These are phyloP conservation scores for Aspergillus saccharolyticus DNA, from an alignment of 495 filamentous ascomycete genomes.

Conservation along the genomic window DNA sequence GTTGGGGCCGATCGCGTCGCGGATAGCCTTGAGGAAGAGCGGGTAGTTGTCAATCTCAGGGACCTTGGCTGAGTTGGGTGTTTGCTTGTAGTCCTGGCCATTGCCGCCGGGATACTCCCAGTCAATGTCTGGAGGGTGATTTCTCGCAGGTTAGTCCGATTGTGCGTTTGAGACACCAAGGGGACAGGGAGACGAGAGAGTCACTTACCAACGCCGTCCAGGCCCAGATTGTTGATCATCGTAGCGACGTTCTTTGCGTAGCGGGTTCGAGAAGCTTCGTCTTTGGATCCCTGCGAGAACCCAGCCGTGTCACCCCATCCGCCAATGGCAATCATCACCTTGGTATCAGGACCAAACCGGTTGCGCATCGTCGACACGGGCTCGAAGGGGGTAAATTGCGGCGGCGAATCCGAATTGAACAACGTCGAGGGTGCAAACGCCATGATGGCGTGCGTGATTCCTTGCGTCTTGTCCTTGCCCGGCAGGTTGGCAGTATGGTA, in stretches of 20 bases:
- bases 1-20: slow-evolving; percentile 51
- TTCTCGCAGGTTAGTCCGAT: neutral
- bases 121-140: slow-evolving; percentile 58
- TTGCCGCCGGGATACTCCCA: slow-evolving; percentile 83
- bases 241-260: slow-evolving; percentile 62
- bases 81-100: slow-evolving; percentile 66
- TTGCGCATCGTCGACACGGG: slow-evolving; percentile 50
- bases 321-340: slow-evolving; percentile 66
- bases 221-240: slow-evolving; percentile 57
- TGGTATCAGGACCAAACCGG: slow-evolving; percentile 54
- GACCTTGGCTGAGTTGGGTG: slow-evolving; percentile 56
- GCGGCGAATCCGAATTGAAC: slow-evolving; percentile 52
- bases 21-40: slow-evolving; percentile 54
- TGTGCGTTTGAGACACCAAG: neutral
- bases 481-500: slow-evolving; percentile 31
- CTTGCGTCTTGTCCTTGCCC: slow-evolving; percentile 19
- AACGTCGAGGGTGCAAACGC: slow-evolving; percentile 58
- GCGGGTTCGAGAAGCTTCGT: slow-evolving; percentile 42
- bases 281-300: slow-evolving; percentile 54
- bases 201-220: slow-evolving; percentile 51
- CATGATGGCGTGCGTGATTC: slow-evolving; percentile 56
- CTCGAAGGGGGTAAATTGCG: slow-evolving; percentile 55
- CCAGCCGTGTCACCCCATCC: slow-evolving; percentile 68
- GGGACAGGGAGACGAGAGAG: neutral
- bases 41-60: slow-evolving; percentile 64